Conservation (phyloP, 176 grass and related monocot species). For the Hordeum marinum region DNA sequence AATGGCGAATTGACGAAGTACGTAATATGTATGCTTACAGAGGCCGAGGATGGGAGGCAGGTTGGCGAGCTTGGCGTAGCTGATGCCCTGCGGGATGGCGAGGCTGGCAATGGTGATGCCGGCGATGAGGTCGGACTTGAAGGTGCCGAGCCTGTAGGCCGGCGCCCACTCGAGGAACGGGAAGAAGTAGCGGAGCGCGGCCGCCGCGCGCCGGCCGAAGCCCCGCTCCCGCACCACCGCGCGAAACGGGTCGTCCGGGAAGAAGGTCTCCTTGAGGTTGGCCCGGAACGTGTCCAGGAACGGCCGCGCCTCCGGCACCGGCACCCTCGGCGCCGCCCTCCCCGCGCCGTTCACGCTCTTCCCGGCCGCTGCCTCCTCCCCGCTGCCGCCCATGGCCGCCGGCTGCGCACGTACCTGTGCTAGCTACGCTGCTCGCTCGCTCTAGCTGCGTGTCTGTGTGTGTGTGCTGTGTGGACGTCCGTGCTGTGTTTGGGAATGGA, state of each 20-base stretch:
- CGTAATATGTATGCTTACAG: slow-evolving; percentile 28
- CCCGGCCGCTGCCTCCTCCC: slow-evolving; percentile 24
- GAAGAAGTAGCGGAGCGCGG: slow-evolving; percentile 68
- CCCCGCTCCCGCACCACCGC: slow-evolving; percentile 40
- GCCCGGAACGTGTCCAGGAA: slow-evolving; percentile 62
- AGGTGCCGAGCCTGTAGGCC: slow-evolving; percentile 35
- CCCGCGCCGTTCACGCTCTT: not conserved
- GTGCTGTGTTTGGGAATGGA: not conserved
- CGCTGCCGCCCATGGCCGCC: slow-evolving; percentile 32
- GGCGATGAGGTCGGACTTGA: slow-evolving; percentile 81
- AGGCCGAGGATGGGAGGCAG: slow-evolving; percentile 81
- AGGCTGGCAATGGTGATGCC: slow-evolving; percentile 96
- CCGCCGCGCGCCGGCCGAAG: not conserved
- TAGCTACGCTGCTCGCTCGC: not conserved
- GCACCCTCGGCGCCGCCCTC: slow-evolving; percentile 18
- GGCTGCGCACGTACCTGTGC: not conserved
- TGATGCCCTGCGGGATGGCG: slow-evolving; percentile 99
- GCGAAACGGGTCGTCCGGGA: slow-evolving; percentile 89
- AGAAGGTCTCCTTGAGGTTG: slow-evolving; percentile 92
- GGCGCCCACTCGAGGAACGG: slow-evolving; percentile 71
- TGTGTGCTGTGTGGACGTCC: too few relatives aligned
- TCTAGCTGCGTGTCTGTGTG: not conserved
- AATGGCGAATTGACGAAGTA: not conserved
- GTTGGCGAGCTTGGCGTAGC: slow-evolving; percentile 94
- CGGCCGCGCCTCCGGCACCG: slow-evolving; percentile 50